Conservation (phyloP, 75 land plant genomes). For the Selaginella moellendorffii region DNA sequence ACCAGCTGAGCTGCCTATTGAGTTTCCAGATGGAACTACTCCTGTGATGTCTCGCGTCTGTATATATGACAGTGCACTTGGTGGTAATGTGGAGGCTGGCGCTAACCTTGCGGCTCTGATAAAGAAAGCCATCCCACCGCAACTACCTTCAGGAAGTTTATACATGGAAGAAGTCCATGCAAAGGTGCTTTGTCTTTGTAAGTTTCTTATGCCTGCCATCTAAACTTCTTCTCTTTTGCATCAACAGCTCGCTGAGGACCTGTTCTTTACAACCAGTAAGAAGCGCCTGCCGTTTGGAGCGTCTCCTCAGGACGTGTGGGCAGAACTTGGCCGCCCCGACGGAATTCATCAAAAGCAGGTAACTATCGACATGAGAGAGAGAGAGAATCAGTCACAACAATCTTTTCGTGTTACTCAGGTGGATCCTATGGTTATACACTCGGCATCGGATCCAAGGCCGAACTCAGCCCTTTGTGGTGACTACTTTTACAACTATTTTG, state of each 20-base stretch:
- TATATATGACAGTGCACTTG: slow-evolving; percentile 67
- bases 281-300: slow-evolving; percentile 88
- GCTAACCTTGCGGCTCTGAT: slow-evolving; percentile 43
- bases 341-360: slow-evolving; percentile 96
- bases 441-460: slow-evolving; percentile 79
- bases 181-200: no score
- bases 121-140: slow-evolving; percentile 73
- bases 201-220: no score
- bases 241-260: slow-evolving; percentile 71
- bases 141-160: slow-evolving; percentile 56
- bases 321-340: slow-evolving; percentile 81
- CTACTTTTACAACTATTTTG: slow-evolving; percentile 87
- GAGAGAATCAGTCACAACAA: no score
- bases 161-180: slow-evolving; percentile 97
- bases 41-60: slow-evolving; percentile 86
- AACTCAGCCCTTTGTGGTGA: slow-evolving; percentile 76
- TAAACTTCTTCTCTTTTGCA: no score
- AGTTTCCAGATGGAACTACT: slow-evolving; percentile 96
- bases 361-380: no score
- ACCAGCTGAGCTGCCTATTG: slow-evolving; percentile 72
- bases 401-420: slow-evolving; percentile 63
- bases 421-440: slow-evolving; percentile 96
- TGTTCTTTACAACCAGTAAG: slow-evolving; percentile 67
- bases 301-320: slow-evolving; percentile 95
- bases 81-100: slow-evolving; percentile 51